Evolutionary conservation across 2,329 filamentous ascomycete genomes (phyloP).

Genomic region (Dissoconium aciculare): DNA sequence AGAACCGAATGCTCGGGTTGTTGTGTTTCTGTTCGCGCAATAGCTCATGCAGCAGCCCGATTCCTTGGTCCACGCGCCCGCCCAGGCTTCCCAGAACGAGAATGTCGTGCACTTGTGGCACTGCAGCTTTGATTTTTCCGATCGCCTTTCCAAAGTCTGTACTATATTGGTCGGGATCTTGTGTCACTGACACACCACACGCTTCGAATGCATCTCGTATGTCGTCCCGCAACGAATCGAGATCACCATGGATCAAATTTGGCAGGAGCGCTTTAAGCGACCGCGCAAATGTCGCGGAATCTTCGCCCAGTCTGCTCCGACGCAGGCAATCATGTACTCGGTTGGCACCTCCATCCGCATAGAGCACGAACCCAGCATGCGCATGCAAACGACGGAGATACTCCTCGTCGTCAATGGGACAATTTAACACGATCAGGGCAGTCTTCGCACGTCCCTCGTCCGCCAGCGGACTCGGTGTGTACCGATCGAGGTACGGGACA

Average conservation of each 20-base stretch:
- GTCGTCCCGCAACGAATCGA: constrained; percentile 61
- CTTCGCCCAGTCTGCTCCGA: constrained; percentile 9
- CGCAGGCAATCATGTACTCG: constrained; percentile 43
- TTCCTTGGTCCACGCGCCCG: constrained; percentile 80
- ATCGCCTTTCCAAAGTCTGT: constrained; percentile 82
- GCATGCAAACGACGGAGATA: constrained; percentile 33
- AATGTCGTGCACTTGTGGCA: constrained; percentile 31
- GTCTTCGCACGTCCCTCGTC: background rate
- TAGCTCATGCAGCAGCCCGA: constrained; percentile 78
- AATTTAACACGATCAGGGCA: constrained; percentile 46
- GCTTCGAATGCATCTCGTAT: constrained; percentile 52
- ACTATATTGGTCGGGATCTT: constrained; percentile 66
- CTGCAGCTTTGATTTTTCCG: constrained; percentile 41
- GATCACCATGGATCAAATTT: constrained; percentile 67
- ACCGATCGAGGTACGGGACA: constrained; percentile 6
- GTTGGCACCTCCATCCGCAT: constrained; percentile 86
- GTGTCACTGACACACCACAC: constrained; percentile 46
- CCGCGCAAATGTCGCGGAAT: constrained; percentile 6
- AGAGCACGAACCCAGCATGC: constrained; percentile 51
- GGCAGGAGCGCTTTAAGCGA: constrained; percentile 21
- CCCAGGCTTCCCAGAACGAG: constrained; percentile 72
- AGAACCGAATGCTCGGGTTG: constrained; percentile 41
- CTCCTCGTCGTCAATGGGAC: constrained; percentile 41
- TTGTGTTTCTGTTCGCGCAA: constrained; percentile 36
- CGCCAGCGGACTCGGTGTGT: background rate